Percentiles rank a stretch among this genome's conserved stretches.
These are phyloP conservation scores for Chaetomiaceae sp. DNA, from an alignment of 2,329 filamentous ascomycete genomes.

Conservation along the genomic window DNA sequence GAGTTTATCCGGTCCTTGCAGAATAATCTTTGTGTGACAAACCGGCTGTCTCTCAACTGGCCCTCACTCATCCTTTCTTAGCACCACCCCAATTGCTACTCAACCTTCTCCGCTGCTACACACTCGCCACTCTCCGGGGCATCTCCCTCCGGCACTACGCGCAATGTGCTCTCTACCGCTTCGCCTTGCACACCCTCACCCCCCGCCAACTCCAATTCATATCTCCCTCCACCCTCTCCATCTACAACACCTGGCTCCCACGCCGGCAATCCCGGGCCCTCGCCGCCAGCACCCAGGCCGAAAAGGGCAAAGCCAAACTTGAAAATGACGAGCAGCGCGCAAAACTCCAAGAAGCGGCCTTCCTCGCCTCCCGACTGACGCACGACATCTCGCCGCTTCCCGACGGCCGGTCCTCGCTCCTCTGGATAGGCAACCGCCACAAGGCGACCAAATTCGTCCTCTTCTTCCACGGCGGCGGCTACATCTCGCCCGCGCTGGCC, in stretches of 20 bases:
- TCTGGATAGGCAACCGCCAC: constrained; percentile 30
- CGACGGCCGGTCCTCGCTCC: constrained; percentile 22
- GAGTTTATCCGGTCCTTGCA: background rate
- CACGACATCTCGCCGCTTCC: constrained; percentile 21
- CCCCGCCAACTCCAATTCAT: constrained; percentile 20
- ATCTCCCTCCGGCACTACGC: constrained; percentile 18
- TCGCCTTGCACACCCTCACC: constrained; percentile 16
- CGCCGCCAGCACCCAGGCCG: background rate
- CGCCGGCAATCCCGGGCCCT: background rate
- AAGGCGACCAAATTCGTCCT: constrained; percentile 28
- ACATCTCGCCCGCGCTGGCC: constrained; percentile 19
- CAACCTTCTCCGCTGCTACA: constrained; percentile 20
- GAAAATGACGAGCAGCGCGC: background rate
- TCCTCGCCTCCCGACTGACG: constrained; percentile 11
- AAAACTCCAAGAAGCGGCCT: no score
- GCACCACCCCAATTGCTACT: constrained; percentile 25
- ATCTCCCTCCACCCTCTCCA: constrained; percentile 4
- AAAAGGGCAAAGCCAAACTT: background rate
- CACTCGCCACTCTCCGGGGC: constrained; percentile 16
- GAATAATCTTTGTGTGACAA: no score
- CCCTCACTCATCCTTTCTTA: background rate
- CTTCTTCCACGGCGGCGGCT: constrained; percentile 32
- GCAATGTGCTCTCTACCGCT: constrained; percentile 17
- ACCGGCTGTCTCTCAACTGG: background rate
- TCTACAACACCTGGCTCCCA: constrained; percentile 21